Percentiles rank a stretch among this genome's conserved stretches.
These are phyloP conservation scores for Leccinum disarticulatum DNA, from an alignment of 768 basidiomycete species.

Conservation along the genomic window DNA sequence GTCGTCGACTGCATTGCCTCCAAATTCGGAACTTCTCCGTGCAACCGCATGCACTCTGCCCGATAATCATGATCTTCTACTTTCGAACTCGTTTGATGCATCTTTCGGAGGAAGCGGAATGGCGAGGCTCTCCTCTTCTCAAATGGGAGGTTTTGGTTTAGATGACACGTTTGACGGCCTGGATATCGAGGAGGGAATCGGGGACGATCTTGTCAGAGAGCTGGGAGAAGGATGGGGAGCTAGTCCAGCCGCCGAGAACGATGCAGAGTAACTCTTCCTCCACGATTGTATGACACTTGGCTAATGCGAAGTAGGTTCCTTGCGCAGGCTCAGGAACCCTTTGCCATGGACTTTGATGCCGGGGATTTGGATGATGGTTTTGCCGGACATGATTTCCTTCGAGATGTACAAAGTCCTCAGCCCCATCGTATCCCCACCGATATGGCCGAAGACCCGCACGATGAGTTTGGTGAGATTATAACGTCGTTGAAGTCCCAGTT, in stretches of 20 bases:
- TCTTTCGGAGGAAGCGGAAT: slow-evolving; percentile 47
- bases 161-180: slow-evolving; percentile 58
- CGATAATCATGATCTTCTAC: slow-evolving; percentile 66
- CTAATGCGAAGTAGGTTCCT: slow-evolving; percentile 18
- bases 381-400: slow-evolving; percentile 2
- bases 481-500: background rate
- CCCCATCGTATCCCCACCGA: background rate
- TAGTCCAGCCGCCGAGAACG: slow-evolving; percentile 7
- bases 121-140: slow-evolving; percentile 53
- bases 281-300: background rate
- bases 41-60: slow-evolving; percentile 63
- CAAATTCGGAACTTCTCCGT: slow-evolving; percentile 45
- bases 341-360: slow-evolving; percentile 14
- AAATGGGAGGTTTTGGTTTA: slow-evolving; percentile 47
- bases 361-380: slow-evolving; percentile 30
- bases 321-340: slow-evolving; percentile 21
- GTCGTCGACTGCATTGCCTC: slow-evolving; percentile 23
- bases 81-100: slow-evolving; percentile 64
- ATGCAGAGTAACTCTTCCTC: slow-evolving; percentile 15
- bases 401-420: background rate
- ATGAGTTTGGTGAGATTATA: slow-evolving; percentile 10
- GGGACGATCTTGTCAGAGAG: slow-evolving; percentile 74
- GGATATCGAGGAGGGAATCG: slow-evolving; percentile 59
- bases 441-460: background rate
- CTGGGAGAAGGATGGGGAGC: slow-evolving; percentile 70